Percentiles rank a stretch among this genome's conserved stretches.
Conservation (phyloP, 2,329 filamentous ascomycete genomes). For the Ceratocystis huliohia region DNA sequence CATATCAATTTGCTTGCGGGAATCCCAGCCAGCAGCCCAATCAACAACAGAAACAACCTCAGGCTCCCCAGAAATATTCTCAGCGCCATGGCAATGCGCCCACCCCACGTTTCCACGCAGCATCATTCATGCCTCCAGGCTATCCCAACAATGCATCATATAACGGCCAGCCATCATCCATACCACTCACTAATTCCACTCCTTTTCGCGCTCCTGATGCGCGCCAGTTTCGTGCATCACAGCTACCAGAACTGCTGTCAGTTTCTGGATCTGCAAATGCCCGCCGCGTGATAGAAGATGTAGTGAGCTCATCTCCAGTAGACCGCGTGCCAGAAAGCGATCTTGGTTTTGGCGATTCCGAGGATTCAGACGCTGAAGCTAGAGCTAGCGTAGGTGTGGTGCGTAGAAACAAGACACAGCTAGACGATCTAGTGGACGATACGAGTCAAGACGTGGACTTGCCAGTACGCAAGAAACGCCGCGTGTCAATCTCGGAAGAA, state of each 20-base stretch:
- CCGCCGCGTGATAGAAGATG: neutral
- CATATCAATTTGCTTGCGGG: neutral
- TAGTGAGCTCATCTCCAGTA: constrained; percentile 4
- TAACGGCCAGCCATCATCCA: neutral
- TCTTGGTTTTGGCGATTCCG: constrained; percentile 25
- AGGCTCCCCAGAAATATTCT: neutral
- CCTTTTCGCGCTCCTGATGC: neutral
- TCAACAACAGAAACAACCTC: neutral
- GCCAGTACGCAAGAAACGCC: constrained; percentile 11
- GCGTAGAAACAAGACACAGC: constrained; percentile 21
- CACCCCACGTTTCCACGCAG: constrained; percentile 1
- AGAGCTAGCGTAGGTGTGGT: neutral
- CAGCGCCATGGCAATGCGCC: neutral
- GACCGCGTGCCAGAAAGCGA: constrained; percentile 18
- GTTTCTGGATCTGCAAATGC: neutral
- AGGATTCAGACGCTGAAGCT: constrained; percentile 24
- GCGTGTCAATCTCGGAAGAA: constrained; percentile 7
- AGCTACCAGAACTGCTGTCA: neutral
- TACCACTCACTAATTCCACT: neutral
- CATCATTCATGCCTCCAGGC: neutral
- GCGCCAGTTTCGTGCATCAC: neutral
- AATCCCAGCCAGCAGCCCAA: neutral
- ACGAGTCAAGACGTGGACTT: constrained; percentile 20
- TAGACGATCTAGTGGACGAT: constrained; percentile 28
- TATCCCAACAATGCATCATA: neutral